Conservation (phyloP, 2,329 filamentous ascomycete species). For the Penicillium brasilianum region DNA sequence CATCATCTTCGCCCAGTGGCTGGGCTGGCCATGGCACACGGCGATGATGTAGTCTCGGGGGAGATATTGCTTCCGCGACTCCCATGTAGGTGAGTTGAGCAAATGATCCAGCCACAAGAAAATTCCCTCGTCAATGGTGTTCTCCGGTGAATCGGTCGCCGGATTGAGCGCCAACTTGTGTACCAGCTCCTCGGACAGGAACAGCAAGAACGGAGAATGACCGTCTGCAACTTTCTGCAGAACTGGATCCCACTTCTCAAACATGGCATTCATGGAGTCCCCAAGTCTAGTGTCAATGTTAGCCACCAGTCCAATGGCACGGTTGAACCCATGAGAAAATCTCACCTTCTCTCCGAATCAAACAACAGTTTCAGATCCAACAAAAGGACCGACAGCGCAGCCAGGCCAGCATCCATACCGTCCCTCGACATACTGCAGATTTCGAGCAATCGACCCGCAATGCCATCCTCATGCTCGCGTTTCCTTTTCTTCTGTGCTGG, state of each 20-base stretch:
- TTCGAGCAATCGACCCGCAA: conserved; percentile 35
- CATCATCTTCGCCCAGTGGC: conserved; percentile 39
- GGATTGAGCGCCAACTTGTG: conserved; percentile 38
- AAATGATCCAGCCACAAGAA: conserved; percentile 58
- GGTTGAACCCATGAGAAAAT: conserved; percentile 14
- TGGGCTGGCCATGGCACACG: conserved; percentile 40
- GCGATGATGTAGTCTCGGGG: conserved; percentile 41
- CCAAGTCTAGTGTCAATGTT: conserved; percentile 29
- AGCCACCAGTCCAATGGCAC: conserved; percentile 7
- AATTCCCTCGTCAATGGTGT: conserved; percentile 49
- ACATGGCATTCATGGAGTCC: conserved; percentile 34
- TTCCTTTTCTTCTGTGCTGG: conserved; percentile 38
- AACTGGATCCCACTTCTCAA: conserved; percentile 45
- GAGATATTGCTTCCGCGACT: conserved; percentile 32
- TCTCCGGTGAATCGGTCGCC: conserved; percentile 26
- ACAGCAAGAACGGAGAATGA: conserved; percentile 42
- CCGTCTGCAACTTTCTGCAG: conserved; percentile 43
- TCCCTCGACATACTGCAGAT: conserved; percentile 30
- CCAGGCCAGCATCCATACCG: conserved; percentile 21
- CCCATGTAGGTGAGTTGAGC: conserved; percentile 47
- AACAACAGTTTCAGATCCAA: conserved; percentile 37
- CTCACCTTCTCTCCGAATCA: conserved; percentile 36
- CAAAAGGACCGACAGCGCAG: conserved; percentile 33
- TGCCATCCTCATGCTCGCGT: conserved; percentile 28
- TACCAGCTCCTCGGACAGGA: conserved; percentile 48